A percentile compares a stretch with the other conserved stretches of the same genome.
phyloP scores from a whole-genome alignment of 164 flowering plant genomes.

The Platanus orientalis region DNA sequence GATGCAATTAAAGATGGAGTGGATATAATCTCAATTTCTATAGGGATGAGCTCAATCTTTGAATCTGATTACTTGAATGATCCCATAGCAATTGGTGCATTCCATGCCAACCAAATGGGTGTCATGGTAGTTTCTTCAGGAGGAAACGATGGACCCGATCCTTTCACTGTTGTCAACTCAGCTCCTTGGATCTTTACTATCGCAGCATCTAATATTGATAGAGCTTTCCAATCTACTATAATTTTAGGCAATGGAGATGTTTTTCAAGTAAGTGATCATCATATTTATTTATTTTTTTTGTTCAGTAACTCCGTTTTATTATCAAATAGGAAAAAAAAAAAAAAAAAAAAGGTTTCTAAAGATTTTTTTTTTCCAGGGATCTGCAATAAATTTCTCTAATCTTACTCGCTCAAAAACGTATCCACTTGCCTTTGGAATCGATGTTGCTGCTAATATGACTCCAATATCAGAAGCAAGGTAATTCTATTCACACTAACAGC shows the following conservation, averaged over 20 bases:
- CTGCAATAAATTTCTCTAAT: constrained; percentile 66
- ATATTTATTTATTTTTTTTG: not conserved
- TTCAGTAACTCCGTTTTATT: not conserved
- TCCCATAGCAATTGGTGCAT: constrained; percentile 76
- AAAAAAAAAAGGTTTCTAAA: not conserved
- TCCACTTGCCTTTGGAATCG: constrained; percentile 53
- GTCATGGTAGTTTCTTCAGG: constrained; percentile 67
- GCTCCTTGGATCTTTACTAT: constrained; percentile 84
- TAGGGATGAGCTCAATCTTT: constrained; percentile 47
- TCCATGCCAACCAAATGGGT: constrained; percentile 64
- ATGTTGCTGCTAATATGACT: constrained; percentile 39
- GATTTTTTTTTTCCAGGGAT: constrained; percentile 37
- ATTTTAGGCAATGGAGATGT: constrained; percentile 54
- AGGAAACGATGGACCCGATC: constrained; percentile 76
- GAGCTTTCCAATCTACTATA: constrained; percentile 51
- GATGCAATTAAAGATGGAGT: constrained; percentile 74
- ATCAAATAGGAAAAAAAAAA: not conserved
- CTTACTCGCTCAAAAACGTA: constrained; percentile 36
- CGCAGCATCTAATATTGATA: constrained; percentile 66
- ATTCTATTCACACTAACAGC: no score
- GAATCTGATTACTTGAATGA: constrained; percentile 54
- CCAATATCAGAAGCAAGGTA: constrained; percentile 74
- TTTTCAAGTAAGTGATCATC: constrained; percentile 27
- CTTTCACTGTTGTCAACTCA: constrained; percentile 52
- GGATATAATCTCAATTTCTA: constrained; percentile 68